Conservation (phyloP, 495 filamentous ascomycete genomes). For the Hyaloscypha variabilis region DNA sequence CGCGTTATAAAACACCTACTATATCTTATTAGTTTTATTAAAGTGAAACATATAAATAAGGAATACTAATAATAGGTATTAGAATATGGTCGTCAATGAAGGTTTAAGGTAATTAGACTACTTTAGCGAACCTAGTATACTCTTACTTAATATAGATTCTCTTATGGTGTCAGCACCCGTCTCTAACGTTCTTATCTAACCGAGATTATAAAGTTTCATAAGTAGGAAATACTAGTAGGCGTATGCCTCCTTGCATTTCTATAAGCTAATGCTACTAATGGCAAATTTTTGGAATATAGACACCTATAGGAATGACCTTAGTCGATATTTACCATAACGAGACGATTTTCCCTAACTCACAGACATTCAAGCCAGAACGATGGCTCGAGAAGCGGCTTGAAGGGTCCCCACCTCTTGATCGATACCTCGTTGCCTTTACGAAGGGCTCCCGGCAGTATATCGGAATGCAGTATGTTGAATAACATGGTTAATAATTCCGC, state of each 20-base stretch:
- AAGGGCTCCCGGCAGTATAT: no score
- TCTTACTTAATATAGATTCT: conserved; percentile 35
- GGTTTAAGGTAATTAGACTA: not conserved
- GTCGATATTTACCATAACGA: conserved; percentile 43
- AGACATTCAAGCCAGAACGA: conserved; percentile 44
- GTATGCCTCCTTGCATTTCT: conserved; percentile 9
- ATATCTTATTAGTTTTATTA: conserved; percentile 13
- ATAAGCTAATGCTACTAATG: conserved; percentile 5
- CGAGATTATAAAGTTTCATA: conserved; percentile 20
- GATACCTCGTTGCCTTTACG: no score
- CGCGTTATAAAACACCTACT: conserved; percentile 22
- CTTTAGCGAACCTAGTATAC: conserved; percentile 42
- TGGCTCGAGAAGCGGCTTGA: conserved; percentile 21
- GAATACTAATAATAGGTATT: not conserved
- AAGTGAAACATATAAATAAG: not conserved
- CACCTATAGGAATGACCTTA: conserved; percentile 44
- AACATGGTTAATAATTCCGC: no score
- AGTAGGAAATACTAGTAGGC: conserved; percentile 35
- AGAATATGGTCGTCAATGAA: conserved; percentile 8
- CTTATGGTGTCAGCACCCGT: conserved; percentile 37
- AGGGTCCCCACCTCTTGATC: no score
- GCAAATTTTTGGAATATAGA: no score
- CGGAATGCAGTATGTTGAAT: no score
- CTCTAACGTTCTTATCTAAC: conserved; percentile 25
- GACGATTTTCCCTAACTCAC: conserved; percentile 40